Conservation (phyloP, 495 filamentous ascomycete species). For the Mycothermus thermophilus region DNA sequence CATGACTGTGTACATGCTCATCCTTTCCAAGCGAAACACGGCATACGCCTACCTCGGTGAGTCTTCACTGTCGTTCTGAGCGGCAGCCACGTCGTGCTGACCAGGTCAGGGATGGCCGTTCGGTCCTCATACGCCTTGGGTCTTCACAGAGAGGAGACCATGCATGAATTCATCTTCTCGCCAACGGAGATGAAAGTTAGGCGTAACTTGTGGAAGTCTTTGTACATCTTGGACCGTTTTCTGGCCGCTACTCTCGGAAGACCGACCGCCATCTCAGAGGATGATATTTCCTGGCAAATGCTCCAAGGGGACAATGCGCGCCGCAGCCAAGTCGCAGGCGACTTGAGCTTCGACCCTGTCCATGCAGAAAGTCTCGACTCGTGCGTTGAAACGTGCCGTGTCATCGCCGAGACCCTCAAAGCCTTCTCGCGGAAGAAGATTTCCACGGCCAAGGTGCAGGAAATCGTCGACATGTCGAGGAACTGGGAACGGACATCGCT, state of each 20-base stretch:
- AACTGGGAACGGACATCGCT: slow-evolving; percentile 35
- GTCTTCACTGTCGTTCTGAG: slow-evolving; percentile 9
- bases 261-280: slow-evolving; percentile 46
- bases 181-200: slow-evolving; percentile 30
- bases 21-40: slow-evolving; percentile 42
- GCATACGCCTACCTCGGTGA: slow-evolving; percentile 46
- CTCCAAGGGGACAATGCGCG: slow-evolving; percentile 26
- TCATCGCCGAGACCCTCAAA: slow-evolving; percentile 53
- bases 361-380: slow-evolving; percentile 35
- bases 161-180: slow-evolving; percentile 33
- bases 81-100: no score
- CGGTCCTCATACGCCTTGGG: slow-evolving; percentile 46
- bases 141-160: slow-evolving; percentile 47
- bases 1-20: slow-evolving; percentile 47
- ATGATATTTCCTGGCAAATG: slow-evolving; percentile 39
- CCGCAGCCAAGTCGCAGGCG: slow-evolving; percentile 26
- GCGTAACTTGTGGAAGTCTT: slow-evolving; percentile 44
- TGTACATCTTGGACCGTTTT: slow-evolving; percentile 50
- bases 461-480: slow-evolving; percentile 46
- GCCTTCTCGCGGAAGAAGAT: slow-evolving; percentile 59
- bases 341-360: slow-evolving; percentile 6
- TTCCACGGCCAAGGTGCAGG: slow-evolving; percentile 49
- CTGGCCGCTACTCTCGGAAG: slow-evolving; percentile 44
- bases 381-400: slow-evolving; percentile 42
- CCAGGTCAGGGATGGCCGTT: slow-evolving; percentile 49